Conservation (phyloP, 2,329 filamentous ascomycete species). For the Penicillium sp. region DNA sequence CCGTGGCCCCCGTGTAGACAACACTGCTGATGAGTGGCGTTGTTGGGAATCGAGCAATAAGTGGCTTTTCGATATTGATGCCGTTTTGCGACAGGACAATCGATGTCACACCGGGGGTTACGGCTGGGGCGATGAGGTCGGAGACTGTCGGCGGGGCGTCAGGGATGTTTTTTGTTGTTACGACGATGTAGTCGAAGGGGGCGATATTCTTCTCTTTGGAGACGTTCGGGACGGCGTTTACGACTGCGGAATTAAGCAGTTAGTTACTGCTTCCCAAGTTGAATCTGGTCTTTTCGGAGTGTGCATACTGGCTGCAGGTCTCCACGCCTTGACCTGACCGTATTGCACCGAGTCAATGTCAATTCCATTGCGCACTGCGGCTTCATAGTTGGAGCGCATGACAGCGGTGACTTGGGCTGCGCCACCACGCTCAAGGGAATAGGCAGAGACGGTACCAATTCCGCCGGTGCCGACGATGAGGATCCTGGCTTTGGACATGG, state of each 20-base stretch:
- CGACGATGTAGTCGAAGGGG: conserved; percentile 60
- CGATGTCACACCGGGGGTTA: conserved; percentile 56
- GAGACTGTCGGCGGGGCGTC: conserved; percentile 56
- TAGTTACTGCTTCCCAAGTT: not conserved
- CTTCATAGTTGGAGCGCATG: not conserved
- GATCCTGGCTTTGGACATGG: not conserved
- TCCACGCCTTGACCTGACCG: not conserved
- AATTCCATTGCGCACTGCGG: not conserved
- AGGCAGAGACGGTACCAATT: not conserved
- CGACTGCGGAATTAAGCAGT: not conserved
- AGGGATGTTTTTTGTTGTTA: conserved; percentile 64
- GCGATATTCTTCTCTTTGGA: conserved; percentile 6
- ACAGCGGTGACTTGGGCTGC: not conserved
- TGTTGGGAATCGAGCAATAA: conserved; percentile 56
- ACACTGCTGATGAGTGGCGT: conserved; percentile 61
- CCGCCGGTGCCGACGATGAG: conserved; percentile 5
- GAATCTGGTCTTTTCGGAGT: not conserved
- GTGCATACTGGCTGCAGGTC: not conserved
- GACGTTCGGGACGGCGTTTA: conserved; percentile 54
- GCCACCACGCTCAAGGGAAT: not conserved
- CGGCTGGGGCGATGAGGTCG: conserved; percentile 57
- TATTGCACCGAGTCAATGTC: conserved; percentile 5
- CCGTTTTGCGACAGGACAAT: conserved; percentile 67
- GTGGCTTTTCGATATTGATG: conserved; percentile 64
- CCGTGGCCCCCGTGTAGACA: conserved; percentile 50